Base-by-base conservation (phyloP, 805 yeast genomes). In the Ogataea trehaloabstinens region DNA sequence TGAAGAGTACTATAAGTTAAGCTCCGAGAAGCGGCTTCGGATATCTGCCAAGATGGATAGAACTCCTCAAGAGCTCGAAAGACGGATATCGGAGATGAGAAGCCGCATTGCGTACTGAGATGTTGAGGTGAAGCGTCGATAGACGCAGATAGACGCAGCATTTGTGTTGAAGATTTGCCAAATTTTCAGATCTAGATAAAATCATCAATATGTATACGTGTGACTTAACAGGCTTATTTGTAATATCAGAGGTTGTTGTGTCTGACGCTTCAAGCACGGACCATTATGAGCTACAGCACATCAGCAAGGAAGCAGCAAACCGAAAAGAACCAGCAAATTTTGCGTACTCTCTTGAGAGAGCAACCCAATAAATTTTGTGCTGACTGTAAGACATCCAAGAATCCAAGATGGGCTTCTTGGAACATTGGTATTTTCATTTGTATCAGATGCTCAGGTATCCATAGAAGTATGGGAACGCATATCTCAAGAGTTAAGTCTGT, bases 331-430 rank as follows among this genome's bases (percentile, higher is more conserved):
- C 85, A 75, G 60, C 84, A 78, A 56, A 82, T 87, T 28, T 69
- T 93, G 46, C 80, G 80, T 61, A 78, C 82, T 22, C 71, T 93
- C 22, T 73, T 93, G 31, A 80, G 78, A 42, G 96, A 88, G 52
- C 80, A 80, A 1, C 78, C 78, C 25, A 93, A 93, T 68, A 78
- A 76, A 54, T 60, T 67, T 31, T 91, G 99, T 62, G 95, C 90
- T 2, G 99, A 91, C 63, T 91, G 99, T 66, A 91, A 93, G 61
- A 74, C 80, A 0, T 75, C 91, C 11, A 74, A 83, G 24, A 95
- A 91, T 62, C 99, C 99, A 17, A 74, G 98, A 38, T 91, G 99
- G 99, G 96, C 98, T 8, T 82, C 95, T 15, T 91, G 97, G 96
- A 89, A 84, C 52, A 63, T 91, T 38, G 99, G 99, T 18, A 79